Conservation (phyloP, 2,329 filamentous ascomycete genomes). For the Byssothecium circinans region DNA sequence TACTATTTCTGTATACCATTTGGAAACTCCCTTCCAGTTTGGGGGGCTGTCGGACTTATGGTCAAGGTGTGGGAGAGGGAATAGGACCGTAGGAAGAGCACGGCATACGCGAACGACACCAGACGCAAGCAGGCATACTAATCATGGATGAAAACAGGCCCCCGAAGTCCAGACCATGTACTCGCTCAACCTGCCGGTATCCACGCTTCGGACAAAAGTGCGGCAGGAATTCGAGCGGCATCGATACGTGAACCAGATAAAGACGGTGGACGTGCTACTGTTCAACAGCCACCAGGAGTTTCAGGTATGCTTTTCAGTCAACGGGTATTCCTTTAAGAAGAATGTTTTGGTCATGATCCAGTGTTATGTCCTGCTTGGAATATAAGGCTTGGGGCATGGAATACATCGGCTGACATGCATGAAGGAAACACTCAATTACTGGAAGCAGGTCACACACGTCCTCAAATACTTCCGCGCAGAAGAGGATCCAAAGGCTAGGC, state of each 20-base stretch:
- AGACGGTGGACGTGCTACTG: constrained; percentile 84
- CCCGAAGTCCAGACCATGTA: constrained; percentile 98
- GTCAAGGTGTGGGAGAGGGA: neutral
- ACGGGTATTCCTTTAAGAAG: too few relatives aligned
- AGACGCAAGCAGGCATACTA: constrained; percentile 10
- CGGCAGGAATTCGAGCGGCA: constrained; percentile 96
- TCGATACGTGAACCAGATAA: constrained; percentile 87
- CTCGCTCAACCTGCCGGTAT: constrained; percentile 84
- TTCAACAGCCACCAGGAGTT: constrained; percentile 92
- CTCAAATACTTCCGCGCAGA: constrained; percentile 96
- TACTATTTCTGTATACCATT: neutral
- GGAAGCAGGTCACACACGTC: constrained; percentile 94
- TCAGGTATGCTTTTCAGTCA: constrained; percentile 73
- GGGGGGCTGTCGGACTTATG: neutral
- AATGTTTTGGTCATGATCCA: too few relatives aligned
- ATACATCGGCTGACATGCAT: constrained; percentile 3
- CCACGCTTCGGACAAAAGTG: constrained; percentile 86
- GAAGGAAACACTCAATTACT: constrained; percentile 98
- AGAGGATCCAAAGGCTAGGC: constrained; percentile 71
- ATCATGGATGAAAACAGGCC: constrained; percentile 60
- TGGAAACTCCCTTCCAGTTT: neutral
- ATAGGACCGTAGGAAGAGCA: neutral
- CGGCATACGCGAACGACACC: neutral
- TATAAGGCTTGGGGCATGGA: too few relatives aligned
- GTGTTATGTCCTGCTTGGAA: too few relatives aligned